Evolutionary conservation across 768 basidiomycete genomes (phyloP).

Genomic region (Suillus decipiens): DNA sequence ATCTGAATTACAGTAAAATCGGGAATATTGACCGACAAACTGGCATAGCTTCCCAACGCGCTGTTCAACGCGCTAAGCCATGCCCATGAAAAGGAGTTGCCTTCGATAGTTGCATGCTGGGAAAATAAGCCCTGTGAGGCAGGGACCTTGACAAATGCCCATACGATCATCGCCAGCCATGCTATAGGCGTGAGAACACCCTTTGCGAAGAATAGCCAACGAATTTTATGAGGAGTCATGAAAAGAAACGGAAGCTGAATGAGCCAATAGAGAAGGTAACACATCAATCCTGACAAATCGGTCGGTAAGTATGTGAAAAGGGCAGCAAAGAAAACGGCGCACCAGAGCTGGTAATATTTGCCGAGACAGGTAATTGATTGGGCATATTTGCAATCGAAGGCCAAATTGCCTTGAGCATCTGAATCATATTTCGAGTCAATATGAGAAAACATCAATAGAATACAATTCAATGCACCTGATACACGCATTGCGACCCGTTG

Average conservation of each 20-base stretch:
- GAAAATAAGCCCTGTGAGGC: slow-evolving; percentile 59
- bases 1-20: slow-evolving; percentile 64
- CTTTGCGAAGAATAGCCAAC: slow-evolving; percentile 77
- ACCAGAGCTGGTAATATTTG: slow-evolving; percentile 67
- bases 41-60: slow-evolving; percentile 73
- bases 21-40: slow-evolving; percentile 77
- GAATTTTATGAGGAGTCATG: slow-evolving; percentile 75
- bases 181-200: slow-evolving; percentile 61
- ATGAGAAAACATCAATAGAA: neutral
- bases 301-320: neutral
- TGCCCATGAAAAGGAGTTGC: slow-evolving; percentile 64
- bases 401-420: slow-evolving; percentile 85
- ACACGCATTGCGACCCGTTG: slow-evolving; percentile 70
- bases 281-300: slow-evolving; percentile 55
- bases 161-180: slow-evolving; percentile 73
- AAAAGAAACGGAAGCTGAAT: slow-evolving; percentile 77
- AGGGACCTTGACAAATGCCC: slow-evolving; percentile 73
- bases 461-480: slow-evolving; percentile 44
- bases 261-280: slow-evolving; percentile 78
- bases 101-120: slow-evolving; percentile 52
- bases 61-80: slow-evolving; percentile 81
- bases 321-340: slow-evolving; percentile 16
- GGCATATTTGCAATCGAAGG: slow-evolving; percentile 65
- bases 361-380: slow-evolving; percentile 57
- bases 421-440: neutral